Percentiles rank a stretch among this genome's conserved stretches.
Evolutionary conservation across 805 yeast genomes (phyloP).

Genomic region (Lachancea lanzarotensis): DNA sequence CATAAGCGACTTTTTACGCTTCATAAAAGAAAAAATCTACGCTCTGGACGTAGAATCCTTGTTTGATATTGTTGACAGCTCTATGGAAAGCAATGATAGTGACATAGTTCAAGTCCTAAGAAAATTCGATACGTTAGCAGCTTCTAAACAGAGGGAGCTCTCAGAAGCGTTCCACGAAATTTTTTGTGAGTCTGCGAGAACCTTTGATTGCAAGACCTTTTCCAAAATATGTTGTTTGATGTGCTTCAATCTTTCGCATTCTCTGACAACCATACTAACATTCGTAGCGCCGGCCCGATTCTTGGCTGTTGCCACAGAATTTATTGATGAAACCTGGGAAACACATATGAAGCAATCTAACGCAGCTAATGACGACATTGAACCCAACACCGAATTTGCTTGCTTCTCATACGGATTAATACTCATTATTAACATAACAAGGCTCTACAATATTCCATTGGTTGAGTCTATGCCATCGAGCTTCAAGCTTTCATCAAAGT

Average conservation of each 20-base stretch:
- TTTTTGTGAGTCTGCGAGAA: constrained; percentile 33
- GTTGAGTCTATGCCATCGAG: constrained; percentile 23
- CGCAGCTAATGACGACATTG: constrained; percentile 38
- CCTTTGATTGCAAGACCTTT: constrained; percentile 39
- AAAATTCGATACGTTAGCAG: constrained; percentile 41
- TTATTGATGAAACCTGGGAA: constrained; percentile 43
- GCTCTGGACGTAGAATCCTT: constrained; percentile 29
- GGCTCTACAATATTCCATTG: constrained; percentile 34
- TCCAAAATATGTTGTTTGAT: constrained; percentile 49
- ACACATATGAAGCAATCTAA: constrained; percentile 16
- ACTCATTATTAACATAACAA: constrained; percentile 37
- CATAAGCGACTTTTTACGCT: constrained; percentile 26
- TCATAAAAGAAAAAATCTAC: constrained; percentile 22
- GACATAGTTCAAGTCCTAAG: constrained; percentile 44
- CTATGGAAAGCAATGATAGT: constrained; percentile 42
- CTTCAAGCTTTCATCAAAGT: constrained; percentile 15
- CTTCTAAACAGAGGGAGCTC: constrained; percentile 41
- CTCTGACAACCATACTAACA: constrained; percentile 39
- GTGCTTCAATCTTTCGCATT: constrained; percentile 35
- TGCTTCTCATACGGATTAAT: constrained; percentile 59
- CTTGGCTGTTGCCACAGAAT: constrained; percentile 41
- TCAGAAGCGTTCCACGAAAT: constrained; percentile 33
- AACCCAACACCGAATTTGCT: constrained; percentile 60
- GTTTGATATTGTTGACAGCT: constrained; percentile 41
- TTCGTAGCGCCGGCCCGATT: constrained; percentile 41